Percentiles rank a stretch among this genome's conserved stretches.
These are phyloP conservation scores for Microcos paniculata DNA, from an alignment of 345 rosid genomes.

Conservation along the genomic window DNA sequence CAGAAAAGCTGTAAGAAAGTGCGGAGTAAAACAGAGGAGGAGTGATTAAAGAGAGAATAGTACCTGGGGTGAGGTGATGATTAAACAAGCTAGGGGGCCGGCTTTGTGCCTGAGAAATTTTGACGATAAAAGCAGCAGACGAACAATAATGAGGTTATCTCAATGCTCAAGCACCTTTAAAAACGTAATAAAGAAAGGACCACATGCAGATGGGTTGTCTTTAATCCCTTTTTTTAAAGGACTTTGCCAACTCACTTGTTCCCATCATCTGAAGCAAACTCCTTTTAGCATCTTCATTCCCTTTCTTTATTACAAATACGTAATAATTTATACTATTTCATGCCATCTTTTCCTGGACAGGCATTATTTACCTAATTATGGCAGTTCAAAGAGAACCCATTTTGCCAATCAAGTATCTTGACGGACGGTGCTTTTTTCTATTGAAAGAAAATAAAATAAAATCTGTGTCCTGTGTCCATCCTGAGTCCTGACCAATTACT, in stretches of 20 bases:
- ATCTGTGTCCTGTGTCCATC: not conserved
- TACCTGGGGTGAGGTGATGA: not conserved
- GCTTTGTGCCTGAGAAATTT: not conserved
- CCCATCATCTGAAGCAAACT: slow-evolving; percentile 13
- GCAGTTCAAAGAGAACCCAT: not conserved
- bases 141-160: not conserved
- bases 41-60: not conserved
- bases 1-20: too few species aligned
- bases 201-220: not conserved
- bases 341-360: not conserved
- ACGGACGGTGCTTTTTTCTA: not conserved
- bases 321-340: not conserved
- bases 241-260: slow-evolving; percentile 16
- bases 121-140: not conserved
- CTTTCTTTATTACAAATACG: not conserved
- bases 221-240: slow-evolving; percentile 1
- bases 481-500: not conserved
- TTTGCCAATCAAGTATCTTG: not conserved
- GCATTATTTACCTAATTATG: not conserved
- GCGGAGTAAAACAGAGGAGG: not conserved
- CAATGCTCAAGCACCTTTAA: not conserved
- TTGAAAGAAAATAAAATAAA: not conserved
- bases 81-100: not conserved
- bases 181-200: not conserved
- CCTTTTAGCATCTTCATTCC: not conserved